Percentiles rank a stretch among this genome's conserved stretches.
These are phyloP conservation scores for Neurospora sp. DNA, from an alignment of 495 filamentous ascomycete genomes.

Conservation along the genomic window DNA sequence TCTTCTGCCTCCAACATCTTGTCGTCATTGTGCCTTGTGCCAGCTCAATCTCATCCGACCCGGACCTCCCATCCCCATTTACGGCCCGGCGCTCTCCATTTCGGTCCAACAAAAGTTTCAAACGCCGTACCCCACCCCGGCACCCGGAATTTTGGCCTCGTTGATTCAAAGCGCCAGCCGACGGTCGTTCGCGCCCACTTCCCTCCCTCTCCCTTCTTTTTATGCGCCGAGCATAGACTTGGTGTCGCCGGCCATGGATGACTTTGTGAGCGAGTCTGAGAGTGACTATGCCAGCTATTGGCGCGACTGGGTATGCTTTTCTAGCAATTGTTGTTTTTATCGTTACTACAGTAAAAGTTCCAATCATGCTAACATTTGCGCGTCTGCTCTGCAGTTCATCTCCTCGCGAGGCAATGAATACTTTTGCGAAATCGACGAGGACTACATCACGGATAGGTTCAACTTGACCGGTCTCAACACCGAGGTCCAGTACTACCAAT, in stretches of 20 bases:
- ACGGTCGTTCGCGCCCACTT: neutral
- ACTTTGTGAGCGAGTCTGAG: slow-evolving; percentile 94
- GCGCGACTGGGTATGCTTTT: slow-evolving; percentile 89
- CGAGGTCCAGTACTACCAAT: slow-evolving; percentile 97
- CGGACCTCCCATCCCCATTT: neutral
- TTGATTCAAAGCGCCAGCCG: neutral
- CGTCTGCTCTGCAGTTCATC: slow-evolving; percentile 60
- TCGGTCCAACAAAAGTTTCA: neutral
- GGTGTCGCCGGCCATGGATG: slow-evolving; percentile 55
- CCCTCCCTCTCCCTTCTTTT: neutral
- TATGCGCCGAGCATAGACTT: neutral
- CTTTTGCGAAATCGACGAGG: slow-evolving; percentile 99
- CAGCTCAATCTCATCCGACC: neutral
- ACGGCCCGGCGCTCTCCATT: neutral
- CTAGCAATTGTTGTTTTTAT: slow-evolving; percentile 6
- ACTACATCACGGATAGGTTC: slow-evolving; percentile 96
- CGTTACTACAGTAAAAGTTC: neutral
- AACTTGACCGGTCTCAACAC: slow-evolving; percentile 96
- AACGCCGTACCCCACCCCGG: neutral
- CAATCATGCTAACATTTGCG: neutral
- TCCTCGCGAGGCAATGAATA: slow-evolving; percentile 97
- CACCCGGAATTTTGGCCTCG: neutral
- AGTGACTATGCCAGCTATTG: slow-evolving; percentile 99
- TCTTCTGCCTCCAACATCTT: neutral
- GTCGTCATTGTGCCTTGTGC: neutral